Percentiles rank a stretch among this genome's conserved stretches.
Conservation (phyloP, 306 rosid species). For the Neltuma alba region DNA sequence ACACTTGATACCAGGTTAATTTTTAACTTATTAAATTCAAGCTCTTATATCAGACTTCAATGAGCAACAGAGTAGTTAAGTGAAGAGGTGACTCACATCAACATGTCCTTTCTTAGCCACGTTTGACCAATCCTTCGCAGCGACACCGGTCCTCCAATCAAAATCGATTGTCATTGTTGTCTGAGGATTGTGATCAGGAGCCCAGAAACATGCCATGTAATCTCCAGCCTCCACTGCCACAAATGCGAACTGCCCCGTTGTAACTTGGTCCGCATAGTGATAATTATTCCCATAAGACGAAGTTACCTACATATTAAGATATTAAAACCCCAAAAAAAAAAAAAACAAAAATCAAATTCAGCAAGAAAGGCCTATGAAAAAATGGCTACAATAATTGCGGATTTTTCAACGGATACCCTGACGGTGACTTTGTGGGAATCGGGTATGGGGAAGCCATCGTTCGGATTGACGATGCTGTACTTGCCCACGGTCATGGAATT, state of each 20-base stretch:
- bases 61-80: background rate
- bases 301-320: slow-evolving; percentile 67
- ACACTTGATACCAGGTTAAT: background rate
- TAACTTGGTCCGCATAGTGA: slow-evolving; percentile 72
- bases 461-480: slow-evolving; percentile 67
- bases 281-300: slow-evolving; percentile 72
- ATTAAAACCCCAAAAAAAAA: too few species aligned
- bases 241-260: slow-evolving; percentile 73
- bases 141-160: slow-evolving; percentile 93
- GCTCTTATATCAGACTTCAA: background rate
- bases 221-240: slow-evolving; percentile 78
- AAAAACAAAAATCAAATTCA: background rate
- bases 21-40: background rate
- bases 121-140: slow-evolving; percentile 92
- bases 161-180: slow-evolving; percentile 68
- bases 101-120: slow-evolving; percentile 95
- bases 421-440: slow-evolving; percentile 77
- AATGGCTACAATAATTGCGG: slow-evolving; percentile 26
- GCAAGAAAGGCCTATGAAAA: slow-evolving; percentile 8
- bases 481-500: slow-evolving; percentile 91
- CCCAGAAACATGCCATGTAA: slow-evolving; percentile 90
- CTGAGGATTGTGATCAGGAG: slow-evolving; percentile 63
- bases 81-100: slow-evolving; percentile 61
- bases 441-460: slow-evolving; percentile 71
- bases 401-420: slow-evolving; percentile 56